Conservation (phyloP, 495 filamentous ascomycete species). For the Bryoglossum gracile region DNA sequence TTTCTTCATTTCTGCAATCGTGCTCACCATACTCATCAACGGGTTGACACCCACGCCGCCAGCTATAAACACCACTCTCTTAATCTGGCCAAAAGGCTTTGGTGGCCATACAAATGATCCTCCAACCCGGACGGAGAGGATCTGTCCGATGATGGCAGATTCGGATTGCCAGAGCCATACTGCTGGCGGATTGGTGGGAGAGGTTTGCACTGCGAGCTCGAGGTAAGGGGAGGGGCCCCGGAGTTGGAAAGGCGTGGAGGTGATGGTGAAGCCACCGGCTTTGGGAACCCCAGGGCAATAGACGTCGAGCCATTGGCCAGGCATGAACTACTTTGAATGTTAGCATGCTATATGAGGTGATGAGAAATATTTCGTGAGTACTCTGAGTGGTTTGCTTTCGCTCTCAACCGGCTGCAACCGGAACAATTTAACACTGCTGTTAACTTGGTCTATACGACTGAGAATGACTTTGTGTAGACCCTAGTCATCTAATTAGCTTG, state of each 20-base stretch:
- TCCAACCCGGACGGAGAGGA: slow-evolving; percentile 62
- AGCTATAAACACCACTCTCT: slow-evolving; percentile 63
- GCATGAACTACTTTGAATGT: slow-evolving; percentile 49
- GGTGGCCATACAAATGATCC: slow-evolving; percentile 77
- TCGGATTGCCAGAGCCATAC: slow-evolving; percentile 64
- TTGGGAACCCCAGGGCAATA: slow-evolving; percentile 57
- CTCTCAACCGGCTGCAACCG: slow-evolving; percentile 32
- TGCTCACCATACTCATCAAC: slow-evolving; percentile 40
- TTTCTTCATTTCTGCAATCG: slow-evolving; percentile 25
- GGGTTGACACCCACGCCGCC: slow-evolving; percentile 83
- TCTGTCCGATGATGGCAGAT: slow-evolving; percentile 46
- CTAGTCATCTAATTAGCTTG: slow-evolving; percentile 16
- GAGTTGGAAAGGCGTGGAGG: slow-evolving; percentile 54
- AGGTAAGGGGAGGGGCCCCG: slow-evolving; percentile 39
- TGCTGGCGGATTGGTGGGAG: slow-evolving; percentile 59
- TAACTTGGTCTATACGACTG: slow-evolving; percentile 40
- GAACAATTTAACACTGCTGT: slow-evolving; percentile 42
- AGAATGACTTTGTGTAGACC: slow-evolving; percentile 43
- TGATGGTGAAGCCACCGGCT: slow-evolving; percentile 82
- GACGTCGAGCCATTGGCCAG: slow-evolving; percentile 91
- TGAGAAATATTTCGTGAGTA: slow-evolving; percentile 24
- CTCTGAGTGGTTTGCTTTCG: slow-evolving; percentile 18
- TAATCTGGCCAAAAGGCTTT: slow-evolving; percentile 33
- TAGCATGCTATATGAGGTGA: background rate
- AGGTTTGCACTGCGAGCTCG: slow-evolving; percentile 67